phyloP scores from a whole-genome alignment of 2,329 filamentous ascomycete genomes.

The Annulohypoxylon truncatum region DNA sequence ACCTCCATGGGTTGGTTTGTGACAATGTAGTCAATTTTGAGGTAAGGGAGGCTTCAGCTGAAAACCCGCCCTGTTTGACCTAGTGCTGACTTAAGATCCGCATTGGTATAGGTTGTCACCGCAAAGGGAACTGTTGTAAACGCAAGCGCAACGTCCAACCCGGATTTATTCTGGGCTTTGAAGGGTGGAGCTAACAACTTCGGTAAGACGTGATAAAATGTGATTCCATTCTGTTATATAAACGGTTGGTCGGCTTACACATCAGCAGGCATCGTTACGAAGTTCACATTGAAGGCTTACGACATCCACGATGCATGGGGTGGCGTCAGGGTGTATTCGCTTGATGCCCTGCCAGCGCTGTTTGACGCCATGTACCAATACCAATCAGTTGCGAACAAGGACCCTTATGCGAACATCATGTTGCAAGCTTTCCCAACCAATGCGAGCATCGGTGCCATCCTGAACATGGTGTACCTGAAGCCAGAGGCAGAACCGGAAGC shows the following conservation, averaged over 20 bases:
- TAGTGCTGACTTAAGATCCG: conserved; percentile 23
- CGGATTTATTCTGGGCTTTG: conserved; percentile 45
- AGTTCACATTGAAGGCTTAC: conserved; percentile 45
- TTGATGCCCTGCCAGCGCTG: conserved; percentile 45
- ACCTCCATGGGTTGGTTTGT: conserved; percentile 43
- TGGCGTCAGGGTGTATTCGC: conserved; percentile 43
- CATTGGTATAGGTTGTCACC: conserved; percentile 47
- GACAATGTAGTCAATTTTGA: conserved; percentile 46
- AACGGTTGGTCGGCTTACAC: conserved; percentile 23
- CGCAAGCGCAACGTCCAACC: conserved; percentile 43
- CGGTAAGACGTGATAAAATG: conserved; percentile 35
- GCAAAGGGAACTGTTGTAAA: conserved; percentile 46
- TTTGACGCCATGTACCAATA: conserved; percentile 45
- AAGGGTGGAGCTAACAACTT: conserved; percentile 48
- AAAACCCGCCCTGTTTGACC: background rate
- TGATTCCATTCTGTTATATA: background rate
- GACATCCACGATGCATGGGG: conserved; percentile 45
- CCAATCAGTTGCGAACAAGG: conserved; percentile 44
- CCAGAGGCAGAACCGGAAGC: conserved; percentile 43
- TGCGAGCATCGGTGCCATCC: conserved; percentile 42
- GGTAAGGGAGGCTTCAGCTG: conserved; percentile 25
- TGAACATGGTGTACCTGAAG: conserved; percentile 49
- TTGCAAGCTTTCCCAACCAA: conserved; percentile 47
- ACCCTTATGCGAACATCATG: conserved; percentile 50
- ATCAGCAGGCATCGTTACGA: conserved; percentile 44